Evolutionary conservation across 345 rosid genomes (phyloP).

Genomic region (Euphorbia peplus): DNA sequence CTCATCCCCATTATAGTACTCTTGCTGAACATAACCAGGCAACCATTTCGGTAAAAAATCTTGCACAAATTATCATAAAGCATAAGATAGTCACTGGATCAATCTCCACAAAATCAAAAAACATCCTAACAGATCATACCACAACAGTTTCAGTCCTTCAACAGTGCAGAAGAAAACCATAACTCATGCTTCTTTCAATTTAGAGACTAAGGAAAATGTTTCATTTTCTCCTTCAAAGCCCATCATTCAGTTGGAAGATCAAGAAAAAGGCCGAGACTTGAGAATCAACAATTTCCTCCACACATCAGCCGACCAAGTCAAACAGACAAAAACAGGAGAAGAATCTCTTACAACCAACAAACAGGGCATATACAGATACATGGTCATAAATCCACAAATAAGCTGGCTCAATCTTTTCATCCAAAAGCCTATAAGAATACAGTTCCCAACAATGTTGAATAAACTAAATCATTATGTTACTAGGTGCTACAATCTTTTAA

Average conservation of each 20-base stretch:
- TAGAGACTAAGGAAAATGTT: conserved; percentile 5
- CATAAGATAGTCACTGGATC: not conserved
- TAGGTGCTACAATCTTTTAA: not conserved
- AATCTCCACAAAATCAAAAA: conserved; percentile 12
- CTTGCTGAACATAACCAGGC: conserved; percentile 1
- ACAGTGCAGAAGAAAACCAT: not conserved
- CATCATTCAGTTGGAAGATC: conserved; percentile 21
- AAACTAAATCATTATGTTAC: conserved; percentile 1
- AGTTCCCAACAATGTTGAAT: not conserved
- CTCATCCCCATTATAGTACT: conserved; percentile 2
- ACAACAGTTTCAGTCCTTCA: conserved; percentile 7
- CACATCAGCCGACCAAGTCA: not conserved
- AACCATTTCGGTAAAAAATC: conserved; percentile 8
- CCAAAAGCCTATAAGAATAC: not conserved
- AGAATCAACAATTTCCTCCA: conserved; percentile 9
- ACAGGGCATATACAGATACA: conserved; percentile 8
- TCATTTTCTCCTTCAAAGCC: conserved; percentile 10
- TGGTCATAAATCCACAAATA: not conserved
- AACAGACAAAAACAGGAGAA: conserved; percentile 18
- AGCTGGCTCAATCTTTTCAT: not conserved
- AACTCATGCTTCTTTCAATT: conserved; percentile 10
- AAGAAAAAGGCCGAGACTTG: conserved; percentile 1
- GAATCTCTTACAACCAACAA: conserved; percentile 24
- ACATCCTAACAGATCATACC: not conserved
- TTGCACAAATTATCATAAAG: conserved; percentile 7